Evolutionary conservation across 345 rosid genomes (phyloP).

Genomic region (Ricinus communis): DNA sequence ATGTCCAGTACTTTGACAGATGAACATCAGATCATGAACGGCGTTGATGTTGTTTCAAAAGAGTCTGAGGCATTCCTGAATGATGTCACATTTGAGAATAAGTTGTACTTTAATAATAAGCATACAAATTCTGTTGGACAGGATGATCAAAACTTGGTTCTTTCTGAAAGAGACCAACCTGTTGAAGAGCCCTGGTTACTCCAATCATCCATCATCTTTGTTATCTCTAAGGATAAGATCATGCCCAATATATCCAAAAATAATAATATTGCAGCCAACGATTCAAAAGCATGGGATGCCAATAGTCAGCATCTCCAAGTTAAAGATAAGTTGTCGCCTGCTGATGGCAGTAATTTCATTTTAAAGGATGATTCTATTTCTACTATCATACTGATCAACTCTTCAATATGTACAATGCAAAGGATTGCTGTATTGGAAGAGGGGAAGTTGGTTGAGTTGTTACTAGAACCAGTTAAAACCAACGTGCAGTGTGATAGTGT

Average conservation of each 20-base stretch:
- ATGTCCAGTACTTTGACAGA: constrained; percentile 96
- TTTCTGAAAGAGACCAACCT: constrained; percentile 64
- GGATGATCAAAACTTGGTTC: constrained; percentile 30
- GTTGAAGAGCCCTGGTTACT: constrained; percentile 92
- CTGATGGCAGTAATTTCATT: constrained; percentile 37
- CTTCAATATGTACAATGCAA: constrained; percentile 92
- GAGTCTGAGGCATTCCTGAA: constrained; percentile 37
- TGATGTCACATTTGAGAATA: constrained; percentile 37
- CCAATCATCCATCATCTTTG: constrained; percentile 34
- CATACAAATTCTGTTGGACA: constrained; percentile 24
- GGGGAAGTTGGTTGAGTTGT: constrained; percentile 81
- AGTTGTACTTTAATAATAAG: constrained; percentile 31
- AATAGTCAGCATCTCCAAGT: constrained; percentile 41
- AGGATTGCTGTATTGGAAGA: constrained; percentile 93
- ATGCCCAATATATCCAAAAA: constrained; percentile 29
- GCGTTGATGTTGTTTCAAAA: constrained; percentile 24
- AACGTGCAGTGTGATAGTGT: constrained; percentile 91
- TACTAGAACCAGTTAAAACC: constrained; percentile 88
- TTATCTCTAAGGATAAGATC: constrained; percentile 23
- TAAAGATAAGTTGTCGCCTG: constrained; percentile 45
- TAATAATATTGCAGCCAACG: constrained; percentile 34
- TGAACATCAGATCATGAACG: constrained; percentile 41
- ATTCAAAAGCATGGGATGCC: constrained; percentile 20
- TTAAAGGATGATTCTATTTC: constrained; percentile 50
- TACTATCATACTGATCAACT: constrained; percentile 70